A percentile compares a stretch with the other conserved stretches of the same genome.
These are phyloP conservation scores for Boletellus ananiceps DNA, from an alignment of 768 basidiomycete genomes.

Conservation along the genomic window DNA sequence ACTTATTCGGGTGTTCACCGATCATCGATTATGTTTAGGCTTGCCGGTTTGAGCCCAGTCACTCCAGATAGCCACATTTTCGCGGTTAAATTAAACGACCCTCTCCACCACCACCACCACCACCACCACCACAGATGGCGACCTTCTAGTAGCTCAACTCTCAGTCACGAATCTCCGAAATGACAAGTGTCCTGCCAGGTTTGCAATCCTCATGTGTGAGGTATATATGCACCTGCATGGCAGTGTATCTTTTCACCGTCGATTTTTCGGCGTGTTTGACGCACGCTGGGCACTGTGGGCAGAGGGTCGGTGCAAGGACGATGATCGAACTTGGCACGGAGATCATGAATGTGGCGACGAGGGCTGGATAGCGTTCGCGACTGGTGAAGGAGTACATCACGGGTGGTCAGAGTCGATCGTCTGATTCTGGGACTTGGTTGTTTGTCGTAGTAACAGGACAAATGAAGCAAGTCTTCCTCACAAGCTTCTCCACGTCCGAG, in stretches of 20 bases:
- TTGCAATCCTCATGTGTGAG: too few relatives aligned
- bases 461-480: slow-evolving; percentile 10
- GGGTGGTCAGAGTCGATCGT: too few relatives aligned
- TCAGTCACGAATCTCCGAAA: too few relatives aligned
- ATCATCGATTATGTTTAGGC: slow-evolving; percentile 28
- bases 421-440: too few relatives aligned
- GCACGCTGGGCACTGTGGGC: slow-evolving; percentile 7
- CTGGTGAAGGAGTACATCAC: too few relatives aligned
- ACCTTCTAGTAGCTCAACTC: slow-evolving; percentile 40
- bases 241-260: slow-evolving; percentile 37
- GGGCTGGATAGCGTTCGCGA: too few relatives aligned
- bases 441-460: too few relatives aligned
- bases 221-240: slow-evolving; percentile 45
- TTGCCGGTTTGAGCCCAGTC: slow-evolving; percentile 44
- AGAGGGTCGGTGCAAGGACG: slow-evolving; percentile 35
- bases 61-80: slow-evolving; percentile 45
- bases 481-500: slow-evolving; percentile 14
- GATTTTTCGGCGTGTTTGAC: slow-evolving; percentile 43
- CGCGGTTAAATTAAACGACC: slow-evolving; percentile 50
- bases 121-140: slow-evolving; percentile 48
- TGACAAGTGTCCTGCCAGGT: too few relatives aligned
- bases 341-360: slow-evolving; percentile 35
- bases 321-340: slow-evolving; percentile 48
- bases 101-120: slow-evolving; percentile 11
- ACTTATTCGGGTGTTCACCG: slow-evolving; percentile 45